Evolutionary conservation across 148 eudicot species (phyloP).

Genomic region (Heliamphora exappendiculata): DNA sequence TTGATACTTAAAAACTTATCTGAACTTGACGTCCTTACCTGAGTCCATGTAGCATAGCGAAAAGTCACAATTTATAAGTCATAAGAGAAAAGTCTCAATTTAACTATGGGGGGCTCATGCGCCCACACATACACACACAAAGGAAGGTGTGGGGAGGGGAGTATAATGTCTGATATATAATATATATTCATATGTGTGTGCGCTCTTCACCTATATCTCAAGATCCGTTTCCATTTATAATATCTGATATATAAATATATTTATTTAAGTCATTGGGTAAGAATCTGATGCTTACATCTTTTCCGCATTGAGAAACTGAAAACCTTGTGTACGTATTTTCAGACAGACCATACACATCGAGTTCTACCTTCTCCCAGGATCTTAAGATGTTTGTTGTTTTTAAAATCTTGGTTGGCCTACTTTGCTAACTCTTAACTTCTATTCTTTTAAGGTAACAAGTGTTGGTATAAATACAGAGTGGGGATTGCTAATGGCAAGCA

Average conservation of each 20-base stretch:
- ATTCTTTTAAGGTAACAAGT: slow-evolving; percentile 61
- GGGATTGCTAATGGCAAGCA: slow-evolving; percentile 98
- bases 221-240: neutral
- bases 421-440: neutral
- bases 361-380: neutral
- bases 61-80: no score
- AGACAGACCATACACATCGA: neutral
- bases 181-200: no score
- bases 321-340: neutral
- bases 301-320: neutral
- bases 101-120: no score
- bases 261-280: neutral
- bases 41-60: no score
- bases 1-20: no score
- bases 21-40: no score
- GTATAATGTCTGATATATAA: no score
- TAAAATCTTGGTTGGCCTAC: neutral
- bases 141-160: no score
- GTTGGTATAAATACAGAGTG: slow-evolving; percentile 96
- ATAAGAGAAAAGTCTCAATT: no score
- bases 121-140: no score
- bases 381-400: neutral
- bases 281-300: neutral
- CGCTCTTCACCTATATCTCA: neutral
- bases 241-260: no score